Percentiles rank a stretch among this genome's conserved stretches.
These are phyloP conservation scores for Cyberlindnera misumaiensis DNA, from an alignment of 805 yeast species.

Conservation along the genomic window DNA sequence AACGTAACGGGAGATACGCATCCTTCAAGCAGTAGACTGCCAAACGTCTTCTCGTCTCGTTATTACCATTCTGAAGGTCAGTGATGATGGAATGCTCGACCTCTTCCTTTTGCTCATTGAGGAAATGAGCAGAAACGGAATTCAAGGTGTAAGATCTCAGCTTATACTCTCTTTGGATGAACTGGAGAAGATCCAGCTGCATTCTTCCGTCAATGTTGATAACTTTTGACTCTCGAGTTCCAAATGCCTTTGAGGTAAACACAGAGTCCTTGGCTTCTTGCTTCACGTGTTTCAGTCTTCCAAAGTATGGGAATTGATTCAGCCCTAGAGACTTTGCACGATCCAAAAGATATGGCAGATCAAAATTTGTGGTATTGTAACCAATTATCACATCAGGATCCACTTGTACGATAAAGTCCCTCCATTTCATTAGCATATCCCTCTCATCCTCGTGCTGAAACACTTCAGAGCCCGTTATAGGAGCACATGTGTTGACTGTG, in stretches of 20 bases:
- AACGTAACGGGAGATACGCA: constrained; percentile 84
- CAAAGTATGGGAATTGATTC: constrained; percentile 73
- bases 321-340: constrained; percentile 73
- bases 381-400: constrained; percentile 98
- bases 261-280: constrained; percentile 78
- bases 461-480: constrained; percentile 90
- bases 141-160: constrained; percentile 90
- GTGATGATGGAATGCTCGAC: constrained; percentile 97
- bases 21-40: constrained; percentile 97
- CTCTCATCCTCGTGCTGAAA: constrained; percentile 67
- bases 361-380: constrained; percentile 90
- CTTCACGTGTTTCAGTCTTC: constrained; percentile 58
- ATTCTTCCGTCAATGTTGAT: constrained; percentile 93
- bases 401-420: constrained; percentile 69
- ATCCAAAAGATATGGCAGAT: constrained; percentile 85
- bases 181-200: constrained; percentile 89
- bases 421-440: constrained; percentile 83
- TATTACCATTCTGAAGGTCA: constrained; percentile 84
- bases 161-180: constrained; percentile 90
- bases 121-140: constrained; percentile 89
- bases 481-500: constrained; percentile 84
- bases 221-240: constrained; percentile 88
- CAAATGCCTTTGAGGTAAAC: constrained; percentile 92
- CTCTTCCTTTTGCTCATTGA: constrained; percentile 96
- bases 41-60: constrained; percentile 87